Conservation (phyloP, 352 stramenopile species). For the Phytopythium oedochilum region DNA sequence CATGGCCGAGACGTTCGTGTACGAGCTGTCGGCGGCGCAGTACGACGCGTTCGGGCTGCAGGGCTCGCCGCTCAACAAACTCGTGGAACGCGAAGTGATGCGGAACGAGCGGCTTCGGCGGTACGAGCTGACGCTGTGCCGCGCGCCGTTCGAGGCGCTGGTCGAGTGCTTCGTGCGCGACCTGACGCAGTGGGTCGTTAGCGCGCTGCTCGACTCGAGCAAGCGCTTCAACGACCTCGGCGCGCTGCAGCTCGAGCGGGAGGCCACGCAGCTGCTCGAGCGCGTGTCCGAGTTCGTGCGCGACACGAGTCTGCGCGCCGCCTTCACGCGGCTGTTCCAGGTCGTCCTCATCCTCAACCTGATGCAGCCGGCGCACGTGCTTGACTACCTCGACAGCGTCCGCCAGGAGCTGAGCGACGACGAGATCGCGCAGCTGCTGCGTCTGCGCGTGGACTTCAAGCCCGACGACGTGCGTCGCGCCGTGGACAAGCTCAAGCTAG, state of each 20-base stretch:
- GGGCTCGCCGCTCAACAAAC: conserved; percentile 55
- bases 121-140: conserved; percentile 56
- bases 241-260: conserved; percentile 71
- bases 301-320: conserved; percentile 47
- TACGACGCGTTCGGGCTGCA: conserved; percentile 61
- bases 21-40: conserved; percentile 55
- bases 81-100: conserved; percentile 69
- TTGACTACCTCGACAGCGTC: conserved; percentile 60
- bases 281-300: conserved; percentile 45
- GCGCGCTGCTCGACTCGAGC: conserved; percentile 34
- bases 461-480: conserved; percentile 36
- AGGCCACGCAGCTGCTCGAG: conserved; percentile 58
- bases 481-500: conserved; percentile 20
- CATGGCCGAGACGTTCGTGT: conserved; percentile 51
- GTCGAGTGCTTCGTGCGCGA: conserved; percentile 57
- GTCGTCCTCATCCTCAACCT: conserved; percentile 78
- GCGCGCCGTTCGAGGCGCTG: conserved; percentile 59
- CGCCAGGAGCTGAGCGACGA: conserved; percentile 34
- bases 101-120: conserved; percentile 56
- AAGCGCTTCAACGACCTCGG: conserved; percentile 80
- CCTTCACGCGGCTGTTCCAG: conserved; percentile 78
- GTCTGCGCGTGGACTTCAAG: conserved; percentile 72
- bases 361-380: conserved; percentile 62
- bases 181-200: conserved; percentile 54
- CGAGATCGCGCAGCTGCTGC: conserved; percentile 52